A percentile compares a stretch with the other conserved stretches of the same genome.
Evolutionary conservation across 2,329 filamentous ascomycete species (phyloP).

Genomic region (Thermoascus crustaceus): DNA sequence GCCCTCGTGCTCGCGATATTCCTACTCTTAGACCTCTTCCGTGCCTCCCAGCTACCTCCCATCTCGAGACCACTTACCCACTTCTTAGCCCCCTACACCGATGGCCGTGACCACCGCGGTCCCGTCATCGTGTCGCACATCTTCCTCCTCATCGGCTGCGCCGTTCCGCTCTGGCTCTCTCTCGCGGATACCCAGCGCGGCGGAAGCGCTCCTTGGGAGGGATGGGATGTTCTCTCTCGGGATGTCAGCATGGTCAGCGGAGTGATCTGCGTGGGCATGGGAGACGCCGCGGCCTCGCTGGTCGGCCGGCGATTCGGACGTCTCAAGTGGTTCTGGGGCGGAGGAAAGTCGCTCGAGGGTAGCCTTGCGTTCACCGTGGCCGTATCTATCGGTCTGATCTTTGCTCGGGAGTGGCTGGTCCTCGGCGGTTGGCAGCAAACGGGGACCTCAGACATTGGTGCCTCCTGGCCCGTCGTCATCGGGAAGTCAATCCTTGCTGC

Average conservation of each 20-base stretch:
- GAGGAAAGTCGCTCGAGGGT: conserved; percentile 91
- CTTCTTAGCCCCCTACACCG: conserved; percentile 89
- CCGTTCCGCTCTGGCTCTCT: conserved; percentile 86
- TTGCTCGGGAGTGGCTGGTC: conserved; percentile 64
- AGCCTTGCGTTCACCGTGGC: conserved; percentile 70
- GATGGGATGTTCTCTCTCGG: conserved; percentile 66
- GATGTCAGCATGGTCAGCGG: conserved; percentile 88
- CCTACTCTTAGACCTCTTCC: conserved; percentile 76
- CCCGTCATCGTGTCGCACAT: conserved; percentile 95
- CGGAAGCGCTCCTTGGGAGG: conserved; percentile 49
- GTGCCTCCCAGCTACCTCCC: conserved; percentile 85
- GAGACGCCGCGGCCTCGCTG: conserved; percentile 85
- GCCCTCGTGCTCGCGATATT: conserved; percentile 73
- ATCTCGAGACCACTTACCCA: conserved; percentile 75
- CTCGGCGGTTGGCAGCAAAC: conserved; percentile 65
- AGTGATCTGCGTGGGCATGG: conserved; percentile 88
- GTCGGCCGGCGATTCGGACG: conserved; percentile 80
- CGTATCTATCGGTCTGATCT: conserved; percentile 65
- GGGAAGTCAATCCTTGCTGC: conserved; percentile 64
- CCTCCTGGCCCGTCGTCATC: conserved; percentile 26
- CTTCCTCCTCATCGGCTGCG: conserved; percentile 89
- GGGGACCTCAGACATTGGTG: conserved; percentile 18
- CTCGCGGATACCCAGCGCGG: conserved; percentile 60
- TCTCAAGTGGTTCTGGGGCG: conserved; percentile 92
- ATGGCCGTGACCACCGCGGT: conserved; percentile 83